Percentiles rank a stretch among this genome's conserved stretches.
These are phyloP conservation scores for Cyclostephanos tholiformis DNA, from an alignment of 108 stramenopile species.

Conservation along the genomic window DNA sequence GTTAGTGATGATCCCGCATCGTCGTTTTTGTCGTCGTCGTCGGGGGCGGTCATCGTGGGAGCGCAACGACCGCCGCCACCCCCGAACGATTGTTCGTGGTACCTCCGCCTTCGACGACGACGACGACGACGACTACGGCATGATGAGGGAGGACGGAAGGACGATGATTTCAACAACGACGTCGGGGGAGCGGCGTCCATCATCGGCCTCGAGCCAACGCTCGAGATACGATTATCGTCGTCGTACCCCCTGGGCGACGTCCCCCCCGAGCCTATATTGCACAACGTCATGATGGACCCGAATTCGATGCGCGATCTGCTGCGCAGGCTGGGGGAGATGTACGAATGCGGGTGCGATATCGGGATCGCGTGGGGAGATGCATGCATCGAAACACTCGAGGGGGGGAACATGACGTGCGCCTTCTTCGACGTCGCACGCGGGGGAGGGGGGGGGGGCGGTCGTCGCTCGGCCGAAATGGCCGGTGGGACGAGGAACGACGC, in stretches of 20 bases:
- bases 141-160: too few relatives aligned
- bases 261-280: conserved; percentile 41
- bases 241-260: conserved; percentile 43
- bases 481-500: not conserved
- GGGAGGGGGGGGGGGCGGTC: too few relatives aligned
- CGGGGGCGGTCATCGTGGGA: too few relatives aligned
- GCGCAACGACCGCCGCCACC: too few relatives aligned
- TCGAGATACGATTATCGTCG: conserved; percentile 44
- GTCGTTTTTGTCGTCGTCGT: too few relatives aligned
- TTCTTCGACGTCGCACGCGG: not conserved
- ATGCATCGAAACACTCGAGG: conserved; percentile 41
- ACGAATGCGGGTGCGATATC: too few relatives aligned
- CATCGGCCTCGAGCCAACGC: conserved; percentile 19
- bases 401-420: not conserved
- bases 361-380: conserved; percentile 68
- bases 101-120: too few relatives aligned
- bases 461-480: too few relatives aligned
- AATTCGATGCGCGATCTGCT: conserved; percentile 22
- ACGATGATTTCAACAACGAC: conserved; percentile 1
- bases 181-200: too few relatives aligned
- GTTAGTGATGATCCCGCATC: not conserved
- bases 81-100: too few relatives aligned
- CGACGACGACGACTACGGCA: too few relatives aligned
- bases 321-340: conserved; percentile 52
- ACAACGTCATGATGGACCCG: conserved; percentile 46